Evolutionary conservation across 345 rosid species (phyloP).

Genomic region (Lumnitzera racemosa): DNA sequence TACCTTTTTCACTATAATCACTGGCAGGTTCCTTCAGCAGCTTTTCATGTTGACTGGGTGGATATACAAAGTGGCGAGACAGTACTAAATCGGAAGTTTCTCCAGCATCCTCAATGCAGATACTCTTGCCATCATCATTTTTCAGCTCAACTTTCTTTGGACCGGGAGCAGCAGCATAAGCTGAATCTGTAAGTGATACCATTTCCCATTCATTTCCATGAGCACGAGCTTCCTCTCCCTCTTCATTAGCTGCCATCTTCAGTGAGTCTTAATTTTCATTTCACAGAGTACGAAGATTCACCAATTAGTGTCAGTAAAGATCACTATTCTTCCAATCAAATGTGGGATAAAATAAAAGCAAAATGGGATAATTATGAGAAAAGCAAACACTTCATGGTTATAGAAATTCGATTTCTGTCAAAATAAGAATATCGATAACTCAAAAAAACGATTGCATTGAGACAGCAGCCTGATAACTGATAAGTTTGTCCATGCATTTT

Average conservation of each 20-base stretch:
- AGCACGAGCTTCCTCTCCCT: slow-evolving; percentile 24
- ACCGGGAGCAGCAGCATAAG: slow-evolving; percentile 91
- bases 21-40: slow-evolving; percentile 32
- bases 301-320: too few relatives aligned
- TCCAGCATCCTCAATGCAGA: slow-evolving; percentile 25
- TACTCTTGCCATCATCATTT: slow-evolving; percentile 29
- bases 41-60: slow-evolving; percentile 65
- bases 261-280: background rate
- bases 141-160: slow-evolving; percentile 35
- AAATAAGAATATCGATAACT: too few relatives aligned
- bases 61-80: slow-evolving; percentile 77
- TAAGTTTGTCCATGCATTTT: too few relatives aligned
- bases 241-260: slow-evolving; percentile 56
- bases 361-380: too few relatives aligned
- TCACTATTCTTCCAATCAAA: too few relatives aligned
- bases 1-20: slow-evolving; percentile 23
- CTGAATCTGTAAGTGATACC: slow-evolving; percentile 82
- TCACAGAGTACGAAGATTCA: too few relatives aligned
- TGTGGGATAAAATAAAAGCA: too few relatives aligned
- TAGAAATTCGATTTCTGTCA: too few relatives aligned
- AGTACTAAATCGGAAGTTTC: slow-evolving; percentile 60
- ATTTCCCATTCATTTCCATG: slow-evolving; percentile 95
- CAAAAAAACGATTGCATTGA: too few relatives aligned
- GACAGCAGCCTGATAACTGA: too few relatives aligned
- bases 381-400: too few relatives aligned